Evolutionary conservation across 2,329 filamentous ascomycete species (phyloP).

Genomic region (Exserohilum rostratum): DNA sequence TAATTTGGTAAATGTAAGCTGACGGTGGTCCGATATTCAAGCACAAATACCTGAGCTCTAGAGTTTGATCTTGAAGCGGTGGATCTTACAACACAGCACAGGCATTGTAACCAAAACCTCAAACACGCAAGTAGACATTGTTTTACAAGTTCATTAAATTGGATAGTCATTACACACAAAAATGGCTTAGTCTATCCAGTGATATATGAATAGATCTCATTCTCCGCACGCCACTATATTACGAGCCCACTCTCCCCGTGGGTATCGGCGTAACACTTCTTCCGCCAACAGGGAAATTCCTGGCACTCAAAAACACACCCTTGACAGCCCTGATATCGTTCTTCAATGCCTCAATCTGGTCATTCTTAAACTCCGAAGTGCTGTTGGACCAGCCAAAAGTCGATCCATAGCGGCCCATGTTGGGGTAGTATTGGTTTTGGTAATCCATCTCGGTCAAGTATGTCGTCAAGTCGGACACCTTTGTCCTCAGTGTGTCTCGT

Average conservation of each 20-base stretch:
- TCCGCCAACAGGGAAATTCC: slow-evolving; percentile 65
- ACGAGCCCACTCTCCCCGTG: slow-evolving; percentile 28
- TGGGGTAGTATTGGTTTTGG: slow-evolving; percentile 51
- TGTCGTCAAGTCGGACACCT: slow-evolving; percentile 62
- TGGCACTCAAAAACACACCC: slow-evolving; percentile 75
- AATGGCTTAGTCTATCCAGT: no score
- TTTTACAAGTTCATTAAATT: no score
- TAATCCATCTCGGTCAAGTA: slow-evolving; percentile 62
- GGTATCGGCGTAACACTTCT: slow-evolving; percentile 27
- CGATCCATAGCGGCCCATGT: slow-evolving; percentile 32
- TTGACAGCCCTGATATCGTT: slow-evolving; percentile 80
- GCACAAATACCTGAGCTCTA: no score
- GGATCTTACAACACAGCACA: no score
- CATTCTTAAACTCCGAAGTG: slow-evolving; percentile 60
- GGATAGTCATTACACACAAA: no score
- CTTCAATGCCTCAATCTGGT: slow-evolving; percentile 75
- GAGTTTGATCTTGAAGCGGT: no score
- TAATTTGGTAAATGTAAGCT: no score
- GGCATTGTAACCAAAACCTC: no score
- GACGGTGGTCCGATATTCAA: no score
- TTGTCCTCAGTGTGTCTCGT: slow-evolving; percentile 56
- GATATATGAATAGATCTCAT: neutral
- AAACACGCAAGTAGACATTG: no score
- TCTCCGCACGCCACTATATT: neutral
- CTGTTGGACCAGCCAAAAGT: slow-evolving; percentile 40